Evolutionary conservation across 257 asterid genomes (phyloP).

Genomic region (Fraxinus americana): DNA sequence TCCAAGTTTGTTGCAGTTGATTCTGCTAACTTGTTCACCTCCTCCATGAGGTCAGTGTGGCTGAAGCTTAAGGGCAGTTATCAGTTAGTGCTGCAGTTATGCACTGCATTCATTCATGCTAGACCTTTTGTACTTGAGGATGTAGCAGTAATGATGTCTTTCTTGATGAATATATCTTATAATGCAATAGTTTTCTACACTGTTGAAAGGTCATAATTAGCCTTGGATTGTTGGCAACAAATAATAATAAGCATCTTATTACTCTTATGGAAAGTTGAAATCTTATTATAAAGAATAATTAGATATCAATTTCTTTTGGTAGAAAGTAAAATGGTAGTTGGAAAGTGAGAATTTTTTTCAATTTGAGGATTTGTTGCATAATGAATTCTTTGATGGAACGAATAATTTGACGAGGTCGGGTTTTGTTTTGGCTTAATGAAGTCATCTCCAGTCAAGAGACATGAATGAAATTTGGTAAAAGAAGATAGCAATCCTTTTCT

Average conservation of each 20-base stretch:
- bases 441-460: no score
- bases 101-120: conserved; percentile 20
- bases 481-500: not conserved
- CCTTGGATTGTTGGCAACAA: not conserved
- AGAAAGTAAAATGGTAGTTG: conserved; percentile 23
- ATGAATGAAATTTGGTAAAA: not conserved
- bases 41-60: conserved; percentile 43
- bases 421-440: no score
- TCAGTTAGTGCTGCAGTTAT: conserved; percentile 21
- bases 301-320: not conserved
- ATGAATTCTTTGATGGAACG: no score
- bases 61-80: conserved; percentile 23
- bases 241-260: not conserved
- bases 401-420: not conserved
- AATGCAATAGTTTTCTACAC: not conserved
- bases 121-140: conserved; percentile 24
- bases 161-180: conserved; percentile 7
- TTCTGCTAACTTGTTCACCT: conserved; percentile 30
- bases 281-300: not conserved
- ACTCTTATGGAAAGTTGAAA: not conserved
- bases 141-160: conserved; percentile 12
- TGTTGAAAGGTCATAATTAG: not conserved
- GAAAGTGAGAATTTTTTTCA: no score
- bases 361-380: not conserved
- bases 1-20: conserved; percentile 33